phyloP scores from a whole-genome alignment of 2,329 filamentous ascomycete species.

The Zasmidium cellare region DNA sequence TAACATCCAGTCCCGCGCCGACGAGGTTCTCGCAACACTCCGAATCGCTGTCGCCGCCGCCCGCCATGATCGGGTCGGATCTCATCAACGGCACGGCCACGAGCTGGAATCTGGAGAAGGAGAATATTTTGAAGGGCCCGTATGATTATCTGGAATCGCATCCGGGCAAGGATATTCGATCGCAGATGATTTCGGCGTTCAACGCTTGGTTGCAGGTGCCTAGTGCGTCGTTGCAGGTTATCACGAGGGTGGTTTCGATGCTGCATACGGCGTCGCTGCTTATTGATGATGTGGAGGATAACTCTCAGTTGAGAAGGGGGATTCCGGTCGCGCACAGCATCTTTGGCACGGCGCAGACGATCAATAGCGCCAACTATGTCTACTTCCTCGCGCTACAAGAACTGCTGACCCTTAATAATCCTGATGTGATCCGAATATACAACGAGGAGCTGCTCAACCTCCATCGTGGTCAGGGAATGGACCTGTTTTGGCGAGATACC shows the following conservation, averaged over 20 bases:
- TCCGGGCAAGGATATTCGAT: constrained; percentile 82
- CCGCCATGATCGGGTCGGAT: constrained; percentile 26
- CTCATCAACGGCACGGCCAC: constrained; percentile 43
- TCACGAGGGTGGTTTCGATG: constrained; percentile 80
- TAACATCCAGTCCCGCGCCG: constrained; percentile 26
- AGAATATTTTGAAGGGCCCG: constrained; percentile 73
- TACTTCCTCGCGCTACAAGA: constrained; percentile 81
- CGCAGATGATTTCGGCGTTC: constrained; percentile 77
- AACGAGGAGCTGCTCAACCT: constrained; percentile 82
- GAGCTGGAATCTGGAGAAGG: constrained; percentile 72
- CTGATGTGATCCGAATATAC: constrained; percentile 67
- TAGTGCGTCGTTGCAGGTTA: constrained; percentile 65
- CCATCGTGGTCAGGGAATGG: constrained; percentile 86
- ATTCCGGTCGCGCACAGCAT: constrained; percentile 81
- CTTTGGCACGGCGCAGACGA: constrained; percentile 83
- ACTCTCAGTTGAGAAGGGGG: constrained; percentile 72
- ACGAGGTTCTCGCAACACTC: constrained; percentile 15
- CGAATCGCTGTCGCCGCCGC: constrained; percentile 16
- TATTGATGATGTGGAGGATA: constrained; percentile 87
- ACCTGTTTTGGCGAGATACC: constrained; percentile 85
- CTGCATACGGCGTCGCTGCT: constrained; percentile 81
- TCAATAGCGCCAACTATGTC: constrained; percentile 87
- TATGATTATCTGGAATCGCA: constrained; percentile 78
- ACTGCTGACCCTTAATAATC: constrained; percentile 69
- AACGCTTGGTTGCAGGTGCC: constrained; percentile 79